Base-by-base conservation (phyloP, 805 yeast species). In the Cyberlindnera lachancei region DNA sequence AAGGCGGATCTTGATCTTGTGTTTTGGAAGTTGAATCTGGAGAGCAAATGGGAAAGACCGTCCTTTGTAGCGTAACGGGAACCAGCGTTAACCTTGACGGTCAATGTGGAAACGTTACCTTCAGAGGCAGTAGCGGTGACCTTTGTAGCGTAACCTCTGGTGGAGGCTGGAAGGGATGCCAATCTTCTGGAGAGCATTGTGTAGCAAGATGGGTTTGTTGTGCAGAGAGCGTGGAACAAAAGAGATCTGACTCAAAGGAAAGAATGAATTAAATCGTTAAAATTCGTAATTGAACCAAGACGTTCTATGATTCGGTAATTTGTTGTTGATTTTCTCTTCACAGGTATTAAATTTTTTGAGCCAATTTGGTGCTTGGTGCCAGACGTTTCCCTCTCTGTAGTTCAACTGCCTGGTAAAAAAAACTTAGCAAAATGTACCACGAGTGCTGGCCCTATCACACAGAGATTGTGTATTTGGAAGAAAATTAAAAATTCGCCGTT, bases 61-160 rank as follows among this genome's bases (percentile, higher is more conserved):
- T 88, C 79, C 42, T 71, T 62, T 30, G 70, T 47, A 34, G 75
- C 66, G 49, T 66, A 70, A 59, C 92, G 81, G 36, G 96, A 75
- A 45, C 97, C 97, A 43, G 84, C 94, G 52, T 79, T 79, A 47
- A 90, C 79, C 41, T 81, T 78, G 38, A 90, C 85, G 34, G 88
- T 70, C 37, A 92, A 64, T 34, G 80, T 68, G 41, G 95, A 79
- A 40, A 85, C 73, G 48, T 75, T 69, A 34, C 83, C 77, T 30
- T 79, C 66, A 22, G 43, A 37, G 42, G 78, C 86, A 43, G 64
- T 65, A 42, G 80, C 62, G 28, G 67, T 55, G 38, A 75, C 58
- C 53, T 70, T 70, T 27, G 56, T 52, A 35, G 63, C 57, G 37
- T 51, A 59, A 25, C 56, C 52, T 54, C 66, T 61, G 21, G 55